A percentile compares a stretch with the other conserved stretches of the same genome.
phyloP scores from a whole-genome alignment of 1,284 basidiomycete species.

The Trametes pubescens region DNA sequence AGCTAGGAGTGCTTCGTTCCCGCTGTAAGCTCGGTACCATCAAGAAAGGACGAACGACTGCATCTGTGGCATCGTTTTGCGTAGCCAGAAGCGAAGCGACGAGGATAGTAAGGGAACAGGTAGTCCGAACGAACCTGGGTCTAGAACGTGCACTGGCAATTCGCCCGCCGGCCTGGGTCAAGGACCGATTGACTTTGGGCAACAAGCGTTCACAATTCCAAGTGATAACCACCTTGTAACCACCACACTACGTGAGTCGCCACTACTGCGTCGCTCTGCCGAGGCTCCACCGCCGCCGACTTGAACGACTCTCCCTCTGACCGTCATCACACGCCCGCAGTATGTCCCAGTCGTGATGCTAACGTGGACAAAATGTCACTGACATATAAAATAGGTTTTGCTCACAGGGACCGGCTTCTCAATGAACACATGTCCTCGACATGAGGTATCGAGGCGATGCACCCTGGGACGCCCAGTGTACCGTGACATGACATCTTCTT shows the following conservation, averaged over 20 bases:
- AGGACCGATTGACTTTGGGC: neutral
- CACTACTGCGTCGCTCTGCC: no score
- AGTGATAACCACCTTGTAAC: no score
- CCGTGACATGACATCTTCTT: neutral
- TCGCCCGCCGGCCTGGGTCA: constrained; percentile 5
- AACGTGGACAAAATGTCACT: no score
- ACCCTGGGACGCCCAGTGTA: neutral
- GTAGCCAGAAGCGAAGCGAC: no score
- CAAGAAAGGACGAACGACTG: no score
- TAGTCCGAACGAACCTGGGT: constrained; percentile 40
- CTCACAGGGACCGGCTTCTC: neutral
- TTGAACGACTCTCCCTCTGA: no score
- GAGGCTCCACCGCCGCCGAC: no score
- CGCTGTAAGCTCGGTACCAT: no score
- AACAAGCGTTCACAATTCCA: constrained; percentile 35
- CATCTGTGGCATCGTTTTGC: no score
- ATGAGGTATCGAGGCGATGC: constrained; percentile 6
- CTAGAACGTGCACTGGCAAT: neutral
- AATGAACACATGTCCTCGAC: neutral
- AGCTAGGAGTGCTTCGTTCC: no score
- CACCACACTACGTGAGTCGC: constrained; percentile 38
- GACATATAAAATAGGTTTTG: neutral
- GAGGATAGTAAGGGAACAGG: neutral
- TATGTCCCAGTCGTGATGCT: no score
- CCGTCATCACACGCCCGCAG: no score